Evolutionary conservation across 2,329 filamentous ascomycete genomes (phyloP), one percentile per base, ranked within the genome.

Genomic region (Cladosporium sp.): DNA sequence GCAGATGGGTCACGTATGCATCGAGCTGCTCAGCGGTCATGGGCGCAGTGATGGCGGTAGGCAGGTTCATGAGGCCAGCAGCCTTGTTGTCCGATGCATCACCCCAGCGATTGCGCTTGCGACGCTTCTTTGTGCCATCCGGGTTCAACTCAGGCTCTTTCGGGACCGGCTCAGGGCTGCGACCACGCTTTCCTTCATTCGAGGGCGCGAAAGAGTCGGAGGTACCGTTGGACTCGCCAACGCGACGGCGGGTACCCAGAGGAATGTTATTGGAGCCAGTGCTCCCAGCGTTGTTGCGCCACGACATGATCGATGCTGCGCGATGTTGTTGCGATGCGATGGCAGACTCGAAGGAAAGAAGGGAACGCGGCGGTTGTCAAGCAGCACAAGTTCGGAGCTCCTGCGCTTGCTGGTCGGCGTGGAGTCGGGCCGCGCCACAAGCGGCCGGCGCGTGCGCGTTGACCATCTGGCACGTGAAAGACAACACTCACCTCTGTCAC

Each of bases 21-120:
- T 99, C 94, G 56, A 97, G 85, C 81, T 99, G 94, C 77, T 99
- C 94, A 71, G 88, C 93, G 57, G 94, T 99, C 91, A 99, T 99
- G 77, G 93, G 92, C 62, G 92, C 91, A 75, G 93, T 87, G 74
- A 99, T 97, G 70, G 93, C 91, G 15, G 94, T 99, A 25, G 94
- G 91, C 65, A 99, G 82, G 58, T 94, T 94, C 92, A 99, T 97
- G 61, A 99, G 82, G 64, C 94, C 94, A 58, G 94, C 94, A 60
- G 94, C 94, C 82, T 99, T 99, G 79, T 99, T 99, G 77, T 99
- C 94, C 56, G 91, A 88, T 61, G 90, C 90, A 76, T 97, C 93
- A 65, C 94, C 94, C 94, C 94, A 99, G 72, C 94, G 87, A 75
- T 99, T 99, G 74, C 93, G 89, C 87, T 97, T 97, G 86, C 96